These are phyloP conservation scores for Rhizophagus sp. DNA, from an alignment of 192 early-diverging fungal genomes.

Conservation along the genomic window DNA sequence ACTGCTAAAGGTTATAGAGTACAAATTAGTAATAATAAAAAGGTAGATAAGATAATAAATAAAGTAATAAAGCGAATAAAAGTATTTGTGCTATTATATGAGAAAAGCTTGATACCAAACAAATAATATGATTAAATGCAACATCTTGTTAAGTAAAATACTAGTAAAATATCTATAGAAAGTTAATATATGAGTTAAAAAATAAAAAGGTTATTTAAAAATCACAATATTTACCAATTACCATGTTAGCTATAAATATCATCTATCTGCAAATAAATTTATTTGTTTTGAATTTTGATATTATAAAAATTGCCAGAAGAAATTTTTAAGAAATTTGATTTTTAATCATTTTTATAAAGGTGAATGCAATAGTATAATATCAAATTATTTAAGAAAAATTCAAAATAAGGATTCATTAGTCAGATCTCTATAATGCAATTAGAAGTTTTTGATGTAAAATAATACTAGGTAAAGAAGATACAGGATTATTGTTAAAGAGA, in stretches of 20 bases:
- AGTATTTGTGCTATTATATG: too few relatives aligned
- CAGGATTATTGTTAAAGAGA: background rate
- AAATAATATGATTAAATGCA: background rate
- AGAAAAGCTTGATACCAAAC: too few relatives aligned
- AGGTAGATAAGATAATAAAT: too few relatives aligned
- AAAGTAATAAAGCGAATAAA: too few relatives aligned
- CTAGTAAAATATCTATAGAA: background rate
- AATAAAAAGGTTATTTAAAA: background rate
- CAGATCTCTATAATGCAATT: too few relatives aligned
- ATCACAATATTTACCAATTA: background rate
- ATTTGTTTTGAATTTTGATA: too few relatives aligned
- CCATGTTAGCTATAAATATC: background rate
- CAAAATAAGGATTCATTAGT: background rate
- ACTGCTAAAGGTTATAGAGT: too few relatives aligned
- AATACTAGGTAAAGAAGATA: too few relatives aligned
- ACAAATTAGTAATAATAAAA: too few relatives aligned
- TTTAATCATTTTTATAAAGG: background rate
- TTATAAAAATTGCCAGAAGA: background rate
- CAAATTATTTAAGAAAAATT: background rate
- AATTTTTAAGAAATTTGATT: background rate
- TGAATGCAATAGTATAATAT: background rate
- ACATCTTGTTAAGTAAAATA: background rate
- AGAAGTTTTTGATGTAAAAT: too few relatives aligned
- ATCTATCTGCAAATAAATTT: background rate
- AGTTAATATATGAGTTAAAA: background rate